A percentile compares a stretch with the other conserved stretches of the same genome.
phyloP scores from a whole-genome alignment of 306 rosid genomes.

The Ormosia emarginata region DNA sequence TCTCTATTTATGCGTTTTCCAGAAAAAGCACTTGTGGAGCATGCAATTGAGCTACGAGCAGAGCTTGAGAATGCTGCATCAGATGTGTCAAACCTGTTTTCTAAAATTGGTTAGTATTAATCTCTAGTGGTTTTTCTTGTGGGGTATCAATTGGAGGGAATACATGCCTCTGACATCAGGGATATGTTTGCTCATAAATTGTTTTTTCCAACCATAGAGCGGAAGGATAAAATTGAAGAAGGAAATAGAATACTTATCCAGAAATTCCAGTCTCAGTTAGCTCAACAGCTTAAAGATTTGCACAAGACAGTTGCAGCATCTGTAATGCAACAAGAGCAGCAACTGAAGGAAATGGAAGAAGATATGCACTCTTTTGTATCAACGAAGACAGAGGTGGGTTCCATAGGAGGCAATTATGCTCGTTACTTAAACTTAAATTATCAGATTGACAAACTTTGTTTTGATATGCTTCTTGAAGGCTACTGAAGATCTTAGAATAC shows the following conservation, averaged over 20 bases:
- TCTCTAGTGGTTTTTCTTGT: slow-evolving; percentile 8
- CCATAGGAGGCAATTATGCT: neutral
- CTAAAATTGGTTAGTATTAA: slow-evolving; percentile 78
- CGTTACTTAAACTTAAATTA: neutral
- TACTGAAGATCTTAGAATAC: slow-evolving; percentile 77
- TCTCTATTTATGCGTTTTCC: slow-evolving; percentile 11
- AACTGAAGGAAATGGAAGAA: slow-evolving; percentile 84
- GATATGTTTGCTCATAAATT: neutral
- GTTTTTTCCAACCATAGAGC: slow-evolving; percentile 47
- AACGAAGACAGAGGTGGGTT: slow-evolving; percentile 71
- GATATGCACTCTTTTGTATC: slow-evolving; percentile 89
- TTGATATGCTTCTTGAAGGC: slow-evolving; percentile 57
- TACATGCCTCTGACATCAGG: neutral
- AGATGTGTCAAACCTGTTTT: slow-evolving; percentile 79
- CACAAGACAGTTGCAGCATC: slow-evolving; percentile 90
- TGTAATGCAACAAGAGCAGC: slow-evolving; percentile 87
- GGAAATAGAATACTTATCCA: slow-evolving; percentile 72
- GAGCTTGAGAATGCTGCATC: slow-evolving; percentile 98
- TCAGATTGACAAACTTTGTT: slow-evolving; percentile 4
- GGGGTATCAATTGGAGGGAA: neutral
- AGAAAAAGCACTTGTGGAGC: slow-evolving; percentile 90
- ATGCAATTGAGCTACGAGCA: slow-evolving; percentile 78
- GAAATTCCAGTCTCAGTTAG: slow-evolving; percentile 73
- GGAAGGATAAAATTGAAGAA: slow-evolving; percentile 90
- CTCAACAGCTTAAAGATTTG: slow-evolving; percentile 86